These are phyloP conservation scores for Verticillium longisporum DNA, from an alignment of 2,329 filamentous ascomycete species.

Conservation along the genomic window DNA sequence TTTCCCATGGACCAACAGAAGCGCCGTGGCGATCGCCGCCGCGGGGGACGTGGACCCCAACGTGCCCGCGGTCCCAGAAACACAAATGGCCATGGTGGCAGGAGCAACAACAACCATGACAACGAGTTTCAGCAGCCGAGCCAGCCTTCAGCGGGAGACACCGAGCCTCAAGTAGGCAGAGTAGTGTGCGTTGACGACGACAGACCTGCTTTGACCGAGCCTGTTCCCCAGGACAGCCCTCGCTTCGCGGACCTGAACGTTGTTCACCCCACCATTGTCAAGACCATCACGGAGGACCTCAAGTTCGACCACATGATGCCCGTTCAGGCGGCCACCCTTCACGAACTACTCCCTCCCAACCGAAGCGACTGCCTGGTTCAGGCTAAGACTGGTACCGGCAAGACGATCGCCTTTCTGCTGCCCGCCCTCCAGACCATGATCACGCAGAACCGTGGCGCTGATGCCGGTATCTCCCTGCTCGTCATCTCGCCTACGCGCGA, in stretches of 20 bases:
- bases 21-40: background rate
- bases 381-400: conserved; percentile 82
- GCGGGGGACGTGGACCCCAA: background rate
- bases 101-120: background rate
- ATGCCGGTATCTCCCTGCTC: conserved; percentile 47
- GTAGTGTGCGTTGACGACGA: conserved; percentile 4
- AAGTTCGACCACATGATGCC: conserved; percentile 47
- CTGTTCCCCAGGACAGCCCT: conserved; percentile 35
- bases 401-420: conserved; percentile 76
- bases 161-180: background rate
- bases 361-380: conserved; percentile 60
- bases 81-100: background rate
- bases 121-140: background rate
- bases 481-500: conserved; percentile 66
- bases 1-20: background rate
- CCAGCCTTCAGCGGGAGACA: background rate
- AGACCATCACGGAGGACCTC: conserved; percentile 41
- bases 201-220: conserved; percentile 25
- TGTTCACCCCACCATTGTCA: conserved; percentile 38
- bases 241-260: conserved; percentile 39
- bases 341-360: conserved; percentile 36
- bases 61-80: background rate
- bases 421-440: conserved; percentile 78
- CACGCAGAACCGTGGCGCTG: conserved; percentile 21
- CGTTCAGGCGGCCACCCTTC: conserved; percentile 46